These are phyloP conservation scores for Austroboletus novae-zelandiae DNA, from an alignment of 1,284 basidiomycete genomes.

Conservation along the genomic window DNA sequence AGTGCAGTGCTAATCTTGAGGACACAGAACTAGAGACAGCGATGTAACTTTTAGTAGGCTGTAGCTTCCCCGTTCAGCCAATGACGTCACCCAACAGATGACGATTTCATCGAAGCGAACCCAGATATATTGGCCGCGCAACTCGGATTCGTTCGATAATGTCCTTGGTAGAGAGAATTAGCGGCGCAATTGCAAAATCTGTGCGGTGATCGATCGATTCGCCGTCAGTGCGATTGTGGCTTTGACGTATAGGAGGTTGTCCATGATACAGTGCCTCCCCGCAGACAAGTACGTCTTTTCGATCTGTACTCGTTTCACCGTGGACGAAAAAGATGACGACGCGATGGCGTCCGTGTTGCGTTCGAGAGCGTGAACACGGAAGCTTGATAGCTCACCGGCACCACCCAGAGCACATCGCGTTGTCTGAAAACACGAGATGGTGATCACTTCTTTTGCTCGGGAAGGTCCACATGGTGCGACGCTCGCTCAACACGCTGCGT, in stretches of 20 bases:
- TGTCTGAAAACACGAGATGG: slow-evolving; percentile 8
- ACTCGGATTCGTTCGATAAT: no score
- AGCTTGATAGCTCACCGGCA: slow-evolving; percentile 57
- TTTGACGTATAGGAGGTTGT: no score
- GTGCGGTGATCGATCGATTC: no score
- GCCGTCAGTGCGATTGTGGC: no score
- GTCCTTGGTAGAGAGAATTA: no score
- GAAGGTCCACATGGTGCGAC: slow-evolving; percentile 31
- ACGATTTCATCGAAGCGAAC: no score
- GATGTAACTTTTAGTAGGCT: no score
- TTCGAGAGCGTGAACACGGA: slow-evolving; percentile 36
- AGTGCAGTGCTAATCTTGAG: neutral
- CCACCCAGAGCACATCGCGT: slow-evolving; percentile 58
- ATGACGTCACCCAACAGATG: neutral
- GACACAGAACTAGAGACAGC: neutral
- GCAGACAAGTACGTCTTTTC: slow-evolving; percentile 70
- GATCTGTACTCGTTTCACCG: slow-evolving; percentile 54
- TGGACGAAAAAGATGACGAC: neutral
- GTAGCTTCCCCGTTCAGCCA: neutral
- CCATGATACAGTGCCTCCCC: slow-evolving; percentile 61
- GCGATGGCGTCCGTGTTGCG: neutral
- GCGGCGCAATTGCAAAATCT: no score
- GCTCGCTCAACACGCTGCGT: slow-evolving; percentile 11
- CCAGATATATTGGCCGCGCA: no score
- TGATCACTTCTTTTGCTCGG: slow-evolving; percentile 44